These are phyloP conservation scores for Saururus chinensis DNA, from an alignment of 164 flowering plant species.

Conservation along the genomic window DNA sequence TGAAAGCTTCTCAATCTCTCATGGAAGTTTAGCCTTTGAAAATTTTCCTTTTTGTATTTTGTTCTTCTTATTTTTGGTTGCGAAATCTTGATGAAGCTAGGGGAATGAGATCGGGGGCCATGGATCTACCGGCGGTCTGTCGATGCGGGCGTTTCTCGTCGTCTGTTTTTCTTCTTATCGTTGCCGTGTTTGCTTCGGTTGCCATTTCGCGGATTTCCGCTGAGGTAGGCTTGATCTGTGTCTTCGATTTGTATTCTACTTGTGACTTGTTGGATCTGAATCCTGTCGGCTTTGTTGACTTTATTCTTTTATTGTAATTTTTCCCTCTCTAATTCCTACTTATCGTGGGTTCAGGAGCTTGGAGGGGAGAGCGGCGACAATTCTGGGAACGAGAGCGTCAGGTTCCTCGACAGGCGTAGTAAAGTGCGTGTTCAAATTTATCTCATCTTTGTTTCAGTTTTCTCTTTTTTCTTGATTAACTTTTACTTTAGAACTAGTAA, in stretches of 20 bases:
- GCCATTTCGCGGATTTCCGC: constrained; percentile 8
- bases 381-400: constrained; percentile 15
- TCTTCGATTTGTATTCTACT: not conserved
- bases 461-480: not conserved
- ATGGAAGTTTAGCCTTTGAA: too few relatives aligned
- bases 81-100: not conserved
- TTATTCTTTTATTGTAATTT: not conserved
- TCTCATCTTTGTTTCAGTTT: not conserved
- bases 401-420: constrained; percentile 66
- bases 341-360: constrained; percentile 17
- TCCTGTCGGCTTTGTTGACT: not conserved
- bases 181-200: constrained; percentile 1
- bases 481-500: not conserved
- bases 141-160: too few relatives aligned
- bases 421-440: constrained; percentile 33
- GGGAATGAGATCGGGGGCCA: constrained; percentile 7
- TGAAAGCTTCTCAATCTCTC: too few relatives aligned
- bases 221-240: constrained; percentile 5
- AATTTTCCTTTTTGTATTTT: not conserved
- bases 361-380: constrained; percentile 21
- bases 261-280: not conserved
- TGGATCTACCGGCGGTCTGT: constrained; percentile 10
- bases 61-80: not conserved
- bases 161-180: constrained; percentile 7
- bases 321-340: too few relatives aligned